A percentile compares a stretch with the other conserved stretches of the same genome.
These are phyloP conservation scores for Cucurbita pepo DNA, from an alignment of 306 rosid species.

Conservation along the genomic window DNA sequence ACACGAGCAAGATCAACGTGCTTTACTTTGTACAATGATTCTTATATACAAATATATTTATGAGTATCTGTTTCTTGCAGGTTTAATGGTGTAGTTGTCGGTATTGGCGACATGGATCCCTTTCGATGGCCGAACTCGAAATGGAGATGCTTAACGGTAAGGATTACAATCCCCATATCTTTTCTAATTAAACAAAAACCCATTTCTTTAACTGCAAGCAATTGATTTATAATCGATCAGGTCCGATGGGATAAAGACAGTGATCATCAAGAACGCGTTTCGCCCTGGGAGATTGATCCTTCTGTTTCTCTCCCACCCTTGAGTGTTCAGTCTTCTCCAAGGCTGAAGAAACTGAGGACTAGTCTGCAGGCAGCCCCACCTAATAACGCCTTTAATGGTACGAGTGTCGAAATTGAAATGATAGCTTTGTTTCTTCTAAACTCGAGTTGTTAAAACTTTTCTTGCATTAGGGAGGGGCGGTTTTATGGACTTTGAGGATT, in stretches of 20 bases:
- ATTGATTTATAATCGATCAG: slow-evolving; percentile 20
- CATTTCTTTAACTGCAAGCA: background rate
- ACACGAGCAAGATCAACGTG: background rate
- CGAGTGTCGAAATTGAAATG: slow-evolving; percentile 1
- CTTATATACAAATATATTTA: slow-evolving; percentile 11
- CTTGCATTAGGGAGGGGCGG: slow-evolving; percentile 46
- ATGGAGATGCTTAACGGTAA: slow-evolving; percentile 94
- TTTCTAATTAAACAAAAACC: background rate
- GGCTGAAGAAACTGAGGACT: slow-evolving; percentile 82
- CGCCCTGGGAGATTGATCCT: slow-evolving; percentile 90
- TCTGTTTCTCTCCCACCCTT: slow-evolving; percentile 69
- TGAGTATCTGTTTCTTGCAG: slow-evolving; percentile 32
- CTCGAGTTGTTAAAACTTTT: background rate
- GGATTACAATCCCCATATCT: background rate
- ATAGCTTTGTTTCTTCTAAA: background rate
- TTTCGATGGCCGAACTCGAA: slow-evolving; percentile 80
- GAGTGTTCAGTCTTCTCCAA: slow-evolving; percentile 83
- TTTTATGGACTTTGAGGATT: slow-evolving; percentile 81
- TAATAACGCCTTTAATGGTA: slow-evolving; percentile 51
- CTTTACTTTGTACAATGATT: background rate
- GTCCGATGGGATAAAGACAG: slow-evolving; percentile 84
- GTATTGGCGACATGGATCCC: slow-evolving; percentile 75
- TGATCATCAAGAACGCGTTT: slow-evolving; percentile 62
- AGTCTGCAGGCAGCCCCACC: slow-evolving; percentile 46
- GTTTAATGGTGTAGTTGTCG: slow-evolving; percentile 60